Base-by-base conservation (phyloP, 257 asterid genomes). In the Rauvolfia tetraphylla region DNA sequence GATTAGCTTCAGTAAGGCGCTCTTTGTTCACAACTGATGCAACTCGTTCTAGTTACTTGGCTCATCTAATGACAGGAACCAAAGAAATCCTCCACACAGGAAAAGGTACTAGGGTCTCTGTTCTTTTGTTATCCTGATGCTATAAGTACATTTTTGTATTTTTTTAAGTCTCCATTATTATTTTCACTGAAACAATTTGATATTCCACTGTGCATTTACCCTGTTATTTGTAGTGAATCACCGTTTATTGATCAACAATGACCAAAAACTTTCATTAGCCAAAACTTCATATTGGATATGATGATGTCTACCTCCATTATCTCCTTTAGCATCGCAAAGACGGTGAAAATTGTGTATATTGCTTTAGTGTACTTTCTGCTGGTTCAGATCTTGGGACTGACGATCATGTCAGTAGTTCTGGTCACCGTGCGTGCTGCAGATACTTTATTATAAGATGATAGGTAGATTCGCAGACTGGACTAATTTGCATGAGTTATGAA, bases 1-100 rank as follows among this genome's bases (percentile, higher is more conserved):
- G 99, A 63, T 78, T 95, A 81, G 98, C 96, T 82, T 95, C 99
- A 44, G 96, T 93, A 51, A 88, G 99, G 62, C 97, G 99, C 68
- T 95, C 99, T 78, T 88, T 95, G 76, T 95, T 95, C 81, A 87
- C 96, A 79, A 90, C 85, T 84, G 98, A 95, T 75, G 85, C 89
- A 56, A 83, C 95, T 80, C 97, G 98, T 58, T 88, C 97, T 79
- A 92, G 88, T 87, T 95, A 85, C 85, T 82, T 95, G 88, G 95
- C 89, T 84, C 98, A 85, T 86, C 88, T 95, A 75, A 91, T 95
- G 97, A 78, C 96, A 57, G 99, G 99, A 83, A 95, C 98, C 76
- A 91, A 87, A 83, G 99, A 93, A 73, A 91, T 95, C 83, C 84
- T 95, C 68, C 90, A 89, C 72, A 89, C 98, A 57, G 99, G 97